These are phyloP conservation scores for Musa itinerans DNA, from an alignment of 176 grass and related monocot genomes.

Conservation along the genomic window DNA sequence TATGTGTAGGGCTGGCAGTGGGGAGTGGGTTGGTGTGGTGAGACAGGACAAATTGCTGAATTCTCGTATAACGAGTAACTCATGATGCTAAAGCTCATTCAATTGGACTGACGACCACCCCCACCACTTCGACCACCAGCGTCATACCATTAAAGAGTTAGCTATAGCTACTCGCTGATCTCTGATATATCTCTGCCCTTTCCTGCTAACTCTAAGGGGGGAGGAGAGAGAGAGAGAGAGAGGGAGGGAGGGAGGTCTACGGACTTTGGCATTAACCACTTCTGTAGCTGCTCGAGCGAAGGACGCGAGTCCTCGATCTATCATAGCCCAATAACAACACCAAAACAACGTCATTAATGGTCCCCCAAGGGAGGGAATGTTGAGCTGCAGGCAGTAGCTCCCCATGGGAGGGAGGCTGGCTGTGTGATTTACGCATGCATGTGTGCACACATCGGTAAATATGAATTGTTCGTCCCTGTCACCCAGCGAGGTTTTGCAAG, in stretches of 20 bases:
- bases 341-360: neutral
- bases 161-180: no score
- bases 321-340: neutral
- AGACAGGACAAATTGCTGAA: neutral
- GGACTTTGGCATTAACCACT: no score
- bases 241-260: no score
- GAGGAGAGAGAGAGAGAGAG: no score
- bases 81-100: neutral
- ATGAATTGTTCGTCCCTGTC: no score
- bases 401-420: neutral
- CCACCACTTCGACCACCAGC: neutral
- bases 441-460: neutral
- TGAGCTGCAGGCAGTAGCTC: neutral
- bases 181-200: no score
- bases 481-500: no score
- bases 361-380: neutral
- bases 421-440: neutral
- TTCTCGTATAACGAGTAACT: slow-evolving; percentile 13
- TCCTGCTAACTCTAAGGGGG: no score
- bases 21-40: neutral
- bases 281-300: no score
- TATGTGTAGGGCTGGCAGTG: neutral
- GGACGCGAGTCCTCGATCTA: neutral
- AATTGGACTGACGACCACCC: neutral
- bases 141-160: no score